A percentile compares a stretch with the other conserved stretches of the same genome.
Evolutionary conservation across 2,329 filamentous ascomycete genomes (phyloP).

Genomic region (Aspergillus sergii): DNA sequence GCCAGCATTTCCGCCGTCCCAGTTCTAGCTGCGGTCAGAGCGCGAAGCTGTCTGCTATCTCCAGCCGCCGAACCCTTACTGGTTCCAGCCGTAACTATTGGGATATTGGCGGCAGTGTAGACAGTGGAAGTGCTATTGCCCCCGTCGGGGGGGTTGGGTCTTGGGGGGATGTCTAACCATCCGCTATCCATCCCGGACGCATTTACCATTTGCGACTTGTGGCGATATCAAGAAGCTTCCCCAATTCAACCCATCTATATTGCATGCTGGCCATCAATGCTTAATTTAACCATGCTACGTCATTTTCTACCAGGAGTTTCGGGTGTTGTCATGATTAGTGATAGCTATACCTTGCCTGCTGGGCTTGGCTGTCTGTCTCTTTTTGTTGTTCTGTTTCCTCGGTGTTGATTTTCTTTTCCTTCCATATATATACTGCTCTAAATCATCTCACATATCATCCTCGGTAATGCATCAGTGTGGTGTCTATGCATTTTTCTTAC

Average conservation of each 20-base stretch:
- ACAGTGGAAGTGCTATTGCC: slow-evolving; percentile 72
- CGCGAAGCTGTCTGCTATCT: slow-evolving; percentile 73
- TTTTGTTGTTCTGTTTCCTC: no score
- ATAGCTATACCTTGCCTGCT: background rate
- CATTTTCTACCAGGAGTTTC: slow-evolving; percentile 2
- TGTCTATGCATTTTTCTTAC: background rate
- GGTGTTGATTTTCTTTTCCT: background rate
- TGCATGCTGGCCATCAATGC: slow-evolving; percentile 20
- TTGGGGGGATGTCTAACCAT: slow-evolving; percentile 65
- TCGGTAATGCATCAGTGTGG: slow-evolving; percentile 1
- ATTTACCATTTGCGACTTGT: background rate
- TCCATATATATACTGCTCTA: background rate
- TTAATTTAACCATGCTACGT: background rate
- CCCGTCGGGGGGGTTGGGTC: slow-evolving; percentile 72
- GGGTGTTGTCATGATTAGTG: slow-evolving; percentile 2
- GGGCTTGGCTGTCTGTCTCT: background rate
- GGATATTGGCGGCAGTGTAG: slow-evolving; percentile 82
- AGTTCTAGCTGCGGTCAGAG: slow-evolving; percentile 82
- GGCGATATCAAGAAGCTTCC: background rate
- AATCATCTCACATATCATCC: background rate
- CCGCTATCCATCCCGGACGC: background rate
- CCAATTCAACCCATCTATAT: background rate
- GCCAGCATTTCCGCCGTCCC: slow-evolving; percentile 50
- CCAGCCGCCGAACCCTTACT: slow-evolving; percentile 57
- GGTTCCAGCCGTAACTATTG: slow-evolving; percentile 84